Conservation (phyloP, 2,329 filamentous ascomycete species). For the Grosmannia clavigera region DNA sequence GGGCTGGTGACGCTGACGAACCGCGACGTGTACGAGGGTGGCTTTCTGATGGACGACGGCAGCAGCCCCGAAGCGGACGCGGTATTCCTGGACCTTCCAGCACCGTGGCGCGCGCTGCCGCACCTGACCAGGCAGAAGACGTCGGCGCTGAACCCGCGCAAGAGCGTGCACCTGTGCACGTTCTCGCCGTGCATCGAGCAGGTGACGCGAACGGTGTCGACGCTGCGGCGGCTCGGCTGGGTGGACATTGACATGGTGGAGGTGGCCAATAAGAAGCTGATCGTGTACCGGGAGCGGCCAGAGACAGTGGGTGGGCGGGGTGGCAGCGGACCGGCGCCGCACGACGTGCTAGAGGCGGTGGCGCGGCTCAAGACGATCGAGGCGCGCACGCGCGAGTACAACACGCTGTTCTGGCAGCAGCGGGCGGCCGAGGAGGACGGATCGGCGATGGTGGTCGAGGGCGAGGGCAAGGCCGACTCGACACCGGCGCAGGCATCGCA, state of each 20-base stretch:
- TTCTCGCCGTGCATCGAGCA: conserved; percentile 98
- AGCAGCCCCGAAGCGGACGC: conserved; percentile 53
- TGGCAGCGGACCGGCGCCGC: conserved; percentile 54
- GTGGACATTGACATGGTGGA: conserved; percentile 90
- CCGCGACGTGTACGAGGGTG: conserved; percentile 65
- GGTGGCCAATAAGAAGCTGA: conserved; percentile 64
- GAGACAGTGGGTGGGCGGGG: conserved; percentile 47
- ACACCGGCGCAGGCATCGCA: background rate
- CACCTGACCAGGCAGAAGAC: conserved; percentile 50
- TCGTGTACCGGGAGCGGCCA: conserved; percentile 69
- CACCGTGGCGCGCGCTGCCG: conserved; percentile 67
- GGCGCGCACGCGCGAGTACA: conserved; percentile 50
- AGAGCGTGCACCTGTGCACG: conserved; percentile 70
- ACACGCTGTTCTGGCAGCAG: conserved; percentile 14
- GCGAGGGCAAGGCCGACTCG: background rate
- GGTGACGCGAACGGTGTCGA: conserved; percentile 72
- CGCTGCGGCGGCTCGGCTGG: conserved; percentile 74
- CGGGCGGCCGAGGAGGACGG: background rate
- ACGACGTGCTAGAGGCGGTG: conserved; percentile 69
- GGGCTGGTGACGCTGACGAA: conserved; percentile 60
- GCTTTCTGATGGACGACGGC: conserved; percentile 51
- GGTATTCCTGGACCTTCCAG: conserved; percentile 69
- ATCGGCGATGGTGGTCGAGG: conserved; percentile 11
- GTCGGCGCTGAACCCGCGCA: conserved; percentile 57
- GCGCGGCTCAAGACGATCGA: conserved; percentile 62